Evolutionary conservation across 2,329 filamentous ascomycete genomes (phyloP), one percentile per base, ranked within the genome.

Genomic region (Ceratocystis alfenasii): DNA sequence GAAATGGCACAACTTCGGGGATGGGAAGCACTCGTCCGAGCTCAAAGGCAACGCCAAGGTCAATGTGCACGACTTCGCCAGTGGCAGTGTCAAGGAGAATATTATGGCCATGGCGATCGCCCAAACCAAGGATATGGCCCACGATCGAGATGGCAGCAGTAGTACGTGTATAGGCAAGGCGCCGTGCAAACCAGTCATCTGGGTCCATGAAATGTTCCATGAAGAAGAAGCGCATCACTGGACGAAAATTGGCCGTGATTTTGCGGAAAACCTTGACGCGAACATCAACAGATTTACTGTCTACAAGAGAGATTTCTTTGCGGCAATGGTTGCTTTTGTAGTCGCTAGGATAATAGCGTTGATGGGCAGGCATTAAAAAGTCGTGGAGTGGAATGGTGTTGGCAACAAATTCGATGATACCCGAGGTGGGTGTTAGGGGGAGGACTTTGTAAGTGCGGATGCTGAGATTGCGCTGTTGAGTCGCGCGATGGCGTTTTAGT

Each of bases 381-480:
- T 96, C 90, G 72, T 96, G 90, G 45, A 99, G 80, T 0, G 95
- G 91, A 63, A 95, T 87, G 0, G 94, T 97, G 75, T 97, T 88
- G 8, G 89, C 87, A 1, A 99, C 95, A 72, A 99, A 99, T 74
- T 99, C 94, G 72, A 99, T 97, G 63, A 99, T 84, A 2, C 95
- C 95, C 1, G 92, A 89, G 45, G 85, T 84, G 0, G 88, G 83
- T 0, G 90, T 95, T 53, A 99, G 79, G 0, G 94, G 94, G 1
- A 99, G 79, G 5, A 99, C 94, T 75, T 96, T 96, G 81, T 99
- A 99, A 0, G 94, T 97, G 67, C 95, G 83, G 72, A 99, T 95
- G 7, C 88, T 89, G 10, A 99, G 80, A 69, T 89, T 89, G 5
- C 94, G 87, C 72, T 96, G 91, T 48, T 91, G 87, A 1, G 94